A percentile compares a stretch with the other conserved stretches of the same genome.
Evolutionary conservation across 2,329 filamentous ascomycete species (phyloP).

Genomic region (Dactylellina drechsleri): DNA sequence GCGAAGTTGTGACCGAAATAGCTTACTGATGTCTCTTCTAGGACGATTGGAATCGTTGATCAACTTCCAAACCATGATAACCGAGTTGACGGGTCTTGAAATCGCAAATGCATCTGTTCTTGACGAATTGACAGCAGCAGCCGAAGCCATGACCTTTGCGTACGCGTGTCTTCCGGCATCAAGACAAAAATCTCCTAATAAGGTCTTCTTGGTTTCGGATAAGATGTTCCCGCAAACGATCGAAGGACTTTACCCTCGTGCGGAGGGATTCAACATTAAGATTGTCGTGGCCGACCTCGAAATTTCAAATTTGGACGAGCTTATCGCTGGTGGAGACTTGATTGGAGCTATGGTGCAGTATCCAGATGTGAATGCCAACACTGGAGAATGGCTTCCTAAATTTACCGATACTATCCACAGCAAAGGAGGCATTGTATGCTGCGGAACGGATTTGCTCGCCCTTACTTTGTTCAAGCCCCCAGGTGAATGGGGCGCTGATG

Average conservation of each 20-base stretch:
- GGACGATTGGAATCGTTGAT: constrained; percentile 86
- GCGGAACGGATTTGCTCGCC: constrained; percentile 85
- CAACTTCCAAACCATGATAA: constrained; percentile 94
- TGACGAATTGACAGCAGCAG: constrained; percentile 90
- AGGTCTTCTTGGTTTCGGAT: constrained; percentile 85
- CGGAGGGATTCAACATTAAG: constrained; percentile 88
- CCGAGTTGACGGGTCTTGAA: constrained; percentile 84
- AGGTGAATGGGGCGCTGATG: constrained; percentile 92
- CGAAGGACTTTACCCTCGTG: constrained; percentile 82
- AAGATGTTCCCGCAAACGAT: constrained; percentile 86
- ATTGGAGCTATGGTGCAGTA: constrained; percentile 95
- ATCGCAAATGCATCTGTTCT: constrained; percentile 91
- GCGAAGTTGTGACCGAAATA: background rate
- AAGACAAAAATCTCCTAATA: constrained; percentile 77
- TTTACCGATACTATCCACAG: constrained; percentile 43
- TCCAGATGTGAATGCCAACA: constrained; percentile 65
- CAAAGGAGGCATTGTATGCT: constrained; percentile 43
- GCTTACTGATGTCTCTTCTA: constrained; percentile 29
- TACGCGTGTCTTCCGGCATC: constrained; percentile 77
- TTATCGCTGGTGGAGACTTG: constrained; percentile 77
- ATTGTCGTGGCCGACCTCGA: constrained; percentile 73
- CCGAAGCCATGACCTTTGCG: constrained; percentile 95
- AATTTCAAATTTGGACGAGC: constrained; percentile 69
- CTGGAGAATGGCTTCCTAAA: constrained; percentile 39
- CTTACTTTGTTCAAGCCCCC: constrained; percentile 88